Conservation (phyloP, 2,329 filamentous ascomycete genomes). For the Ophiostoma novo-ulmi region DNA sequence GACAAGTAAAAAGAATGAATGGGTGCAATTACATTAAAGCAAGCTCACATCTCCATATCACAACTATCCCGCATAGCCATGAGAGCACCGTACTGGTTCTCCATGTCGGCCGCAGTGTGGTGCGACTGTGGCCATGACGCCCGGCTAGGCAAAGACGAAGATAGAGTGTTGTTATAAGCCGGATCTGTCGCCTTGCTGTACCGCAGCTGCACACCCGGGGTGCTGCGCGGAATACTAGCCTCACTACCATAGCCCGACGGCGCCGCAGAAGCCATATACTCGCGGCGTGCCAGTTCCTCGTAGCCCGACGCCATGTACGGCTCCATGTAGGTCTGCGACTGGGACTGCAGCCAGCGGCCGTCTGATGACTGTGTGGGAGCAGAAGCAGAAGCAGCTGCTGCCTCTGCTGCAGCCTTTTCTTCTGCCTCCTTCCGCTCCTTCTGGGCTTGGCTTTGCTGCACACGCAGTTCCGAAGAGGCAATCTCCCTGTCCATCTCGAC, state of each 20-base stretch:
- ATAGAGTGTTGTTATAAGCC: constrained; percentile 50
- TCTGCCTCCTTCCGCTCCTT: background rate
- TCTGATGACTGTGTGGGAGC: constrained; percentile 47
- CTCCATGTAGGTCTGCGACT: constrained; percentile 51
- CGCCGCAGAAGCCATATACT: constrained; percentile 47
- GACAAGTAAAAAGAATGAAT: background rate
- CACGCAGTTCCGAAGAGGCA: constrained; percentile 56
- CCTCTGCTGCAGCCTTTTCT: background rate
- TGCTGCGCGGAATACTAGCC: constrained; percentile 18
- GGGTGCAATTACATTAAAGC: background rate
- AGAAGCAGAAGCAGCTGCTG: constrained; percentile 15
- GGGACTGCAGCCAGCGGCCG: constrained; percentile 45
- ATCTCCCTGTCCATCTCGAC: constrained; percentile 50
- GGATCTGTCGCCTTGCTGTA: constrained; percentile 62
- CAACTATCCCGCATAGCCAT: constrained; percentile 29
- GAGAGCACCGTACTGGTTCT: constrained; percentile 62
- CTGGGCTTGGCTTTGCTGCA: constrained; percentile 44
- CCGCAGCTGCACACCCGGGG: constrained; percentile 25
- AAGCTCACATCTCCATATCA: constrained; percentile 26
- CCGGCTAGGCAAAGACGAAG: constrained; percentile 23
- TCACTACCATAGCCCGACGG: constrained; percentile 12
- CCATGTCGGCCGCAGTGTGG: constrained; percentile 60
- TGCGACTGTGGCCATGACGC: constrained; percentile 45
- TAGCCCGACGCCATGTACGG: constrained; percentile 85
- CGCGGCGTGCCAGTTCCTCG: constrained; percentile 60